Percentiles rank a stretch among this genome's conserved stretches.
Evolutionary conservation across 129 eudicot species (phyloP).

Genomic region (Lonicera japonica): DNA sequence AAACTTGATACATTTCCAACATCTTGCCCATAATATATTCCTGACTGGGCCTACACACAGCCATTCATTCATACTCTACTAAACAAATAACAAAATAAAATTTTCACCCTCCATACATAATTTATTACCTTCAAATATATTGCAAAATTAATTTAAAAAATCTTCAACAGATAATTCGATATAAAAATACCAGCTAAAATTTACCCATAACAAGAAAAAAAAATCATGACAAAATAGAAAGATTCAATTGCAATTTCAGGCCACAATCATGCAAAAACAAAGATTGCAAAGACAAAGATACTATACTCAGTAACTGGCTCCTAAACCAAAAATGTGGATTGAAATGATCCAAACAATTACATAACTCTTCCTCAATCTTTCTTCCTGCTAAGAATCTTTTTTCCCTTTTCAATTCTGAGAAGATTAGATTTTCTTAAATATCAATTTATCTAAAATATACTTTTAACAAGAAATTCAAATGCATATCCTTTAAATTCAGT

Average conservation of each 20-base stretch:
- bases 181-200: neutral
- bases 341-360: neutral
- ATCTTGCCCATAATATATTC: slow-evolving; percentile 38
- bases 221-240: too few species aligned
- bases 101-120: slow-evolving; percentile 10
- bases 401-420: too few species aligned
- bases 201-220: neutral
- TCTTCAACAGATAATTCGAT: neutral
- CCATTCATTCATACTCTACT: slow-evolving; percentile 20
- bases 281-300: too few species aligned
- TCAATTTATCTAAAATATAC: neutral
- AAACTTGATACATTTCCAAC: slow-evolving; percentile 33
- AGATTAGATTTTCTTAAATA: neutral
- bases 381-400: neutral
- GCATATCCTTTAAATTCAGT: neutral
- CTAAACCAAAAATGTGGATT: neutral
- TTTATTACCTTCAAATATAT: neutral
- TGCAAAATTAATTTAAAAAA: neutral
- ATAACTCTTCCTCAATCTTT: neutral
- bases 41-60: slow-evolving; percentile 42
- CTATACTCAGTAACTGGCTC: neutral
- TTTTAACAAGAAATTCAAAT: neutral
- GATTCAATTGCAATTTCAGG: neutral
- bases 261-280: neutral
- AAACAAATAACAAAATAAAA: slow-evolving; percentile 14